Evolutionary conservation across 2,329 filamentous ascomycete species (phyloP), one percentile per base, ranked within the genome.

Genomic region (Thelonectria rubi): DNA sequence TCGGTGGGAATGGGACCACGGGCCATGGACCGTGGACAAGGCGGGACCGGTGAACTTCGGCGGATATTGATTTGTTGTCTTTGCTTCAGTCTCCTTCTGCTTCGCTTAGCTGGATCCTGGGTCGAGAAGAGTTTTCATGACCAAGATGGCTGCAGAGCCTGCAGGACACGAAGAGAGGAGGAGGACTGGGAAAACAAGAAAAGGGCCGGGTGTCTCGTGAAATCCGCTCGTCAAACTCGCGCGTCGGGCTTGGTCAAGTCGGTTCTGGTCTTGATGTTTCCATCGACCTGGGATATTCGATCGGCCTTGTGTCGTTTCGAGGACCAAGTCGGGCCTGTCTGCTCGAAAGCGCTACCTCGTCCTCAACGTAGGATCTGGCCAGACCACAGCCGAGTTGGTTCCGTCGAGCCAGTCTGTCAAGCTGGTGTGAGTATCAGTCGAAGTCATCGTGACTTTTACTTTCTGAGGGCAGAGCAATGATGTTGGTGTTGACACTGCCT

Each of bases 1-100:
- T 58, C 63, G 58, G 57, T 56, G 55, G 18, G 59, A 52, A 68
- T 64, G 69, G 68, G 66, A 30, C 56, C 52, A 69, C 51, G 34
- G 50, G 50, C 24, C 52, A 18, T 56, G 62, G 8, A 30, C 55
- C 58, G 52, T 65, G 58, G 40, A 26, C 21, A 21, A 48, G 34
- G 17, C 45, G 45, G 17, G 43, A 47, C 53, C 32, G 56, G 53
- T 49, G 26, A 42, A 54, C 40, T 26, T 42, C 46, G 51, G 40
- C 39, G 45, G 24, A 47, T 47, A 24, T 17, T 15, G 45, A 68
- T 69, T 67, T 68, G 51, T 34, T 18, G 15, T 20, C 24, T 30
- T 21, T 32, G 26, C 24, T 39, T 42, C 45, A 24, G 50, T 17
- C 26, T 51, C 55, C 32, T 17, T 55, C 20, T 26, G 32, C 11